These are phyloP conservation scores for Fusarium sp. DNA, from an alignment of 2,329 filamentous ascomycete genomes.

Conservation along the genomic window DNA sequence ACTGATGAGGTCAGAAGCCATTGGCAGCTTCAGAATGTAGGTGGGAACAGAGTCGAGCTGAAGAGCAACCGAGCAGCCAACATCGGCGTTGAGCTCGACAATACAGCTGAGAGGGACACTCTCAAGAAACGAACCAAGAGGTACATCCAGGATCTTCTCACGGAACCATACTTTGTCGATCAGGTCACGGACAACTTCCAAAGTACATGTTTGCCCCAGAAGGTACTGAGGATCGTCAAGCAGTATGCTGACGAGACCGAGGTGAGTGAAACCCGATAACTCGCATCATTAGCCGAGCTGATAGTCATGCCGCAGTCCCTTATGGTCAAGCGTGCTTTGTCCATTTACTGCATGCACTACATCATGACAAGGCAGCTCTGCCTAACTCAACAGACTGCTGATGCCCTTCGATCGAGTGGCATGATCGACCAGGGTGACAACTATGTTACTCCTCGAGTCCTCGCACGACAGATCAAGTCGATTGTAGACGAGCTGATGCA, in stretches of 20 bases:
- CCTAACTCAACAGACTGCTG: slow-evolving; percentile 59
- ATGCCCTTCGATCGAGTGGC: slow-evolving; percentile 55
- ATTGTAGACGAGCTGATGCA: slow-evolving; percentile 67
- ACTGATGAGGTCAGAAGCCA: slow-evolving; percentile 62
- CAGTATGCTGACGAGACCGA: slow-evolving; percentile 59
- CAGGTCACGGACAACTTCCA: slow-evolving; percentile 62
- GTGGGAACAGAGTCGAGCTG: slow-evolving; percentile 55
- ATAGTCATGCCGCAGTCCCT: slow-evolving; percentile 50
- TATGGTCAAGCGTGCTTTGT: slow-evolving; percentile 65
- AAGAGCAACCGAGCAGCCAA: slow-evolving; percentile 59
- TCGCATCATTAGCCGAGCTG: slow-evolving; percentile 22
- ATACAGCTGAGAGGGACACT: slow-evolving; percentile 56
- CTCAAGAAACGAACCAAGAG: slow-evolving; percentile 60
- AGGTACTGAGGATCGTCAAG: slow-evolving; percentile 61
- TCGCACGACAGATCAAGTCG: slow-evolving; percentile 68
- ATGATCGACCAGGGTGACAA: slow-evolving; percentile 58
- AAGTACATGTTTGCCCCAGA: slow-evolving; percentile 59
- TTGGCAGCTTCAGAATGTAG: slow-evolving; percentile 58
- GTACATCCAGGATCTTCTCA: slow-evolving; percentile 62
- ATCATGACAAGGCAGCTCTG: slow-evolving; percentile 67
- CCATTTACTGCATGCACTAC: slow-evolving; percentile 68
- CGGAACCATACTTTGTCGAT: slow-evolving; percentile 61
- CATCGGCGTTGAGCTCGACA: slow-evolving; percentile 62
- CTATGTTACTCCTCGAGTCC: slow-evolving; percentile 64
- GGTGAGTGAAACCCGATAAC: slow-evolving; percentile 49